Base-by-base conservation (phyloP, 1,284 basidiomycete species). In the Cutaneotrichosporon sp. region DNA sequence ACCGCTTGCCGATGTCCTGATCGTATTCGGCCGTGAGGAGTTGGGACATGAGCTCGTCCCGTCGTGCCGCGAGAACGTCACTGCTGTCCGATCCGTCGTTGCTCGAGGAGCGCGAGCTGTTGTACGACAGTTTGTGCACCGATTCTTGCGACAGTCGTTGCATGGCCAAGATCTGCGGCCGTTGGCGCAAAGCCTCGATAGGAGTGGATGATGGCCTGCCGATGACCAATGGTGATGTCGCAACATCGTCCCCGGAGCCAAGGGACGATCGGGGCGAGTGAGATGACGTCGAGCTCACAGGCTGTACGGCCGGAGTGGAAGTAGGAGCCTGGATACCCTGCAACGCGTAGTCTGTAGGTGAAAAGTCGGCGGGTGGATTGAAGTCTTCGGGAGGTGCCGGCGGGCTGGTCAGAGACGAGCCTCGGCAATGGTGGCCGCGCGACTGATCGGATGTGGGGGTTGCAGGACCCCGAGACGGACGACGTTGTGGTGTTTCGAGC, bases 321-420 rank as follows among this genome's bases (percentile, higher is more conserved):
- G 60, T 60, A 26, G 64, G 64, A 4, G 67, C 61, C 14, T 60
- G 31, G 53, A 73, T 66, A 42, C 69, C 69, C 10, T 69, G 62
- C 31, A 66, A 34, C 2, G 68, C 71, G 10, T 59, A 13, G 4
- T 34, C 62, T 21, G 65, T 63, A 11, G 56, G 51, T 2, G 71
- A 68, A 34, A 68, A 69, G 38, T 75, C 73, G 13, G 72, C 70
- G 2, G 70, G 72, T 1, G 76, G 76, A 58, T 79, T 79, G 66
- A 76, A 77, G 60, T 72, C 64, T 22, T 70, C 69, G 6, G 76
- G 75, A 5, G 74, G 77, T 5, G 64, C 55, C 0, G 77, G 75
- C 4, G 74, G 73, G 11, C 60, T 61, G 18, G n/a, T 61, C n/a
- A 46, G 32, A 10, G 58, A 60, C 22, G 58, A 55, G 2, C 36